Evolutionary conservation across 1,139 yeast species (phyloP), one percentile per base, ranked within the genome.

Genomic region (Diutina sp.): DNA sequence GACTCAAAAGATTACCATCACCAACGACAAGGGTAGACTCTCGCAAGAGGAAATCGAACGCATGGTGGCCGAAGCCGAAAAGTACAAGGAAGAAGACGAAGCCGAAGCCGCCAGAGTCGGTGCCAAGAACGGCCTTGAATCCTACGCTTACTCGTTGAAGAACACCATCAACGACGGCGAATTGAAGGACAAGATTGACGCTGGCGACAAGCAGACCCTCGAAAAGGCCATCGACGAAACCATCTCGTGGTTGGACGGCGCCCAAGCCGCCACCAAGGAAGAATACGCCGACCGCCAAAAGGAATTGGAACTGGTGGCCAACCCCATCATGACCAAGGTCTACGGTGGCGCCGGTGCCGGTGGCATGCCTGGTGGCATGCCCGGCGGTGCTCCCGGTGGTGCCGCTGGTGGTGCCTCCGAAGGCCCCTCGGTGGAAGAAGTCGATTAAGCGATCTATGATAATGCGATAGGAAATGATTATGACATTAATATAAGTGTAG

Each of bases 21-120:
- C 93, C 68, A 93, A 93, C 72, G 98, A 93, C 74, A 90, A 91
- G 82, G 97, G 97, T 68, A 88, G 98, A 80, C 83, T 93, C 69
- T 80, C 96, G 60, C 87, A 87, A 76, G 96, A 89, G 61, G 96
- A 89, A 60, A 89, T 89, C 66, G 96, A 89, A 68, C 86, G 90
- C 76, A 90, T 89, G 96, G 95, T 89, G 65, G 90, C 85, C 72
- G 96, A 90, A 71, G 96, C 96, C 63, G 96, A 88, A 76, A 84
- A 87, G 75, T 90, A 78, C 68, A 95, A 96, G 64, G 86, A 85
- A 68, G 91, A 89, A 76, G 97, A 89, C 75, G 53, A 50, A 18
- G 44, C 44, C 21, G 53, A 50, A 32, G 53, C 53, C 18, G 53
- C 53, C 7, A 50, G 53, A 50, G 53, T 50, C 12, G 29, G 29